These are phyloP conservation scores for Pichia sp. DNA, from an alignment of 1,139 yeast genomes.

Conservation along the genomic window DNA sequence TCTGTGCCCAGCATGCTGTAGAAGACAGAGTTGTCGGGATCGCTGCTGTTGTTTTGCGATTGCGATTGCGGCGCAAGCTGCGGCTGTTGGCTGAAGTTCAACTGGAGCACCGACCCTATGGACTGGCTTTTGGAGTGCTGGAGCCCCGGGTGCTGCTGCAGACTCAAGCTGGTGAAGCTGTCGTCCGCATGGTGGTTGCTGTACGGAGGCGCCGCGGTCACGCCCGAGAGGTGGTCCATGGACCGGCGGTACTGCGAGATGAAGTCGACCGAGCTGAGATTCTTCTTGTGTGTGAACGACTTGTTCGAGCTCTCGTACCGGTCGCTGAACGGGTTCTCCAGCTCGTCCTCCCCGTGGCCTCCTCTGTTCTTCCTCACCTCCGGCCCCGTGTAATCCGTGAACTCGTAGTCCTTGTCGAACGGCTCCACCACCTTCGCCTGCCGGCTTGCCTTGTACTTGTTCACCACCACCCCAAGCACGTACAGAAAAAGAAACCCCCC, in stretches of 20 bases:
- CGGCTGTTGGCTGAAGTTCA: slow-evolving; percentile 10
- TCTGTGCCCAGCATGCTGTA: slow-evolving; percentile 6
- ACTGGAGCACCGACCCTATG: slow-evolving; percentile 9
- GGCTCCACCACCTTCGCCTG: slow-evolving; percentile 16
- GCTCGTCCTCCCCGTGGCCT: background rate
- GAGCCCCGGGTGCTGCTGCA: background rate
- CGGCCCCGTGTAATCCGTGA: background rate
- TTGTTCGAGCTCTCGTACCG: slow-evolving; percentile 2
- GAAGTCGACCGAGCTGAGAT: slow-evolving; percentile 7
- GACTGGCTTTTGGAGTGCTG: slow-evolving; percentile 4
- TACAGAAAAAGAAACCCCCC: slow-evolving; percentile 18
- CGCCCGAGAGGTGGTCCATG: slow-evolving; percentile 14
- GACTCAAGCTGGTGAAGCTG: background rate
- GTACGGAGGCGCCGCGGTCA: background rate
- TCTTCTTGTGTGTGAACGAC: slow-evolving; percentile 4
- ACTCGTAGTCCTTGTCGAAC: slow-evolving; percentile 19
- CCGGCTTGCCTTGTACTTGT: slow-evolving; percentile 17
- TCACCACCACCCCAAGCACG: slow-evolving; percentile 14
- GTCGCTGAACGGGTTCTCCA: slow-evolving; percentile 16
- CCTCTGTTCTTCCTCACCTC: background rate
- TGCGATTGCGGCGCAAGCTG: background rate
- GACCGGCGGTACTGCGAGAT: slow-evolving; percentile 18
- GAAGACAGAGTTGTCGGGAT: slow-evolving; percentile 4
- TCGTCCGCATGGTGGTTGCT: background rate
- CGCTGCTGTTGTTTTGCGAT: background rate